These are phyloP conservation scores for Penicillium polonicum DNA, from an alignment of 2,329 filamentous ascomycete genomes.

Conservation along the genomic window DNA sequence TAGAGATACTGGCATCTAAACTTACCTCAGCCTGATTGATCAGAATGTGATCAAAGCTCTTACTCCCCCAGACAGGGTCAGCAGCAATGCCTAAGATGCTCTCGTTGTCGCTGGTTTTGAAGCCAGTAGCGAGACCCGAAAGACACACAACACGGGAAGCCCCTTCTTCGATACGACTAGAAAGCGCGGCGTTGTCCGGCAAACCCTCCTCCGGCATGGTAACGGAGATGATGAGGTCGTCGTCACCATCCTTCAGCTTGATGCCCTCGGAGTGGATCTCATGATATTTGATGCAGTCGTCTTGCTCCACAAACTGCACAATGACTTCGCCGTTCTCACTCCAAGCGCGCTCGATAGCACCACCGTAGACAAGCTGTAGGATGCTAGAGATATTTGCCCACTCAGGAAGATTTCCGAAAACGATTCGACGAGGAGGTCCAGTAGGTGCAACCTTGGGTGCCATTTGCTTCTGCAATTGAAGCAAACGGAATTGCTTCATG, in stretches of 20 bases:
- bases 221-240: constrained; percentile 42
- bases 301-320: constrained; percentile 38
- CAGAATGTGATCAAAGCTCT: constrained; percentile 3
- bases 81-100: neutral
- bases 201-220: constrained; percentile 28
- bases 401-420: constrained; percentile 39
- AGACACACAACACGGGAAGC: constrained; percentile 8
- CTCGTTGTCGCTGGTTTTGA: neutral
- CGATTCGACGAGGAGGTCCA: constrained; percentile 29
- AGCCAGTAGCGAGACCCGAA: neutral
- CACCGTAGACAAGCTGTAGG: constrained; percentile 41
- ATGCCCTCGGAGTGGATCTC: constrained; percentile 40
- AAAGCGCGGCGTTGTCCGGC: constrained; percentile 27
- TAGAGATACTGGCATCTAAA: neutral
- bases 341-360: constrained; percentile 37
- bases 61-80: neutral
- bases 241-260: constrained; percentile 25
- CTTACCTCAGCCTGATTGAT: constrained; percentile 5
- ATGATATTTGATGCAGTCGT: constrained; percentile 38
- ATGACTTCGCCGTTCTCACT: constrained; percentile 29
- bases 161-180: neutral
- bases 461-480: neutral
- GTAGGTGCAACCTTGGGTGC: neutral
- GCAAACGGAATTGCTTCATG: constrained; percentile 5
- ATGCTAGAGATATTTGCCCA: constrained; percentile 34